These are phyloP conservation scores for Chaetomiaceae sp. DNA, from an alignment of 2,329 filamentous ascomycete species.

Conservation along the genomic window DNA sequence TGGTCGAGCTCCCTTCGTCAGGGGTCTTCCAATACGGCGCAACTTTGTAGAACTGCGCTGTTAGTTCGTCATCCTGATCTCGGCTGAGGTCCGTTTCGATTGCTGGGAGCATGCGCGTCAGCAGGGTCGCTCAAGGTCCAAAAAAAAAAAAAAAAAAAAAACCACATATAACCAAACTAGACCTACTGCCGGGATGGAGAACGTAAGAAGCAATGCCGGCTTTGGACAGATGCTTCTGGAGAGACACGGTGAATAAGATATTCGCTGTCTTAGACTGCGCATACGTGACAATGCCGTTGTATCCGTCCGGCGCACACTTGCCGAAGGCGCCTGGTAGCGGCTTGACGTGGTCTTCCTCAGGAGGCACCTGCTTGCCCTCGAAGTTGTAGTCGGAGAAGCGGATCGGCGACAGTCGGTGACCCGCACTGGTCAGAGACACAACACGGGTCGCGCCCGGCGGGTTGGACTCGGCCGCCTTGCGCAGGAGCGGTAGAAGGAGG, in stretches of 20 bases:
- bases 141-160: too few species aligned
- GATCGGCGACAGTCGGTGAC: conserved; percentile 39
- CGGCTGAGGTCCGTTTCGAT: conserved; percentile 35
- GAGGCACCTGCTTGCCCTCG: conserved; percentile 36
- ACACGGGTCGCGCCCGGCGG: conserved; percentile 34
- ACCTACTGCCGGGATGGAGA: conserved; percentile 41
- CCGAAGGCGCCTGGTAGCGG: conserved; percentile 30
- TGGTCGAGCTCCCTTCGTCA: conserved; percentile 38
- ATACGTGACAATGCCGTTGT: conserved; percentile 41
- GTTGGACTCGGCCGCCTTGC: conserved; percentile 32
- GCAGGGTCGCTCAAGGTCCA: too few species aligned
- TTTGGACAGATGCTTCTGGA: conserved; percentile 34
- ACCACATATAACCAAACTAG: background rate
- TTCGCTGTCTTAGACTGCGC: conserved; percentile 50
- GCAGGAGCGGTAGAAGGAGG: conserved; percentile 42
- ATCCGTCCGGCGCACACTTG: conserved; percentile 33
- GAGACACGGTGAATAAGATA: conserved; percentile 40
- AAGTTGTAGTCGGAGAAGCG: conserved; percentile 44
- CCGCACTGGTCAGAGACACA: conserved; percentile 41
- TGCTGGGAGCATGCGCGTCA: conserved; percentile 21
- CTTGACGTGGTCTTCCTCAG: conserved; percentile 31
- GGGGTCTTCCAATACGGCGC: conserved; percentile 34
- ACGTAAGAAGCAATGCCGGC: conserved; percentile 36
- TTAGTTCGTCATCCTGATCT: conserved; percentile 34
- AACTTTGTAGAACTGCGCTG: conserved; percentile 28